Base-by-base conservation (phyloP, 768 basidiomycete genomes). In the Lactifluus pinguis region DNA sequence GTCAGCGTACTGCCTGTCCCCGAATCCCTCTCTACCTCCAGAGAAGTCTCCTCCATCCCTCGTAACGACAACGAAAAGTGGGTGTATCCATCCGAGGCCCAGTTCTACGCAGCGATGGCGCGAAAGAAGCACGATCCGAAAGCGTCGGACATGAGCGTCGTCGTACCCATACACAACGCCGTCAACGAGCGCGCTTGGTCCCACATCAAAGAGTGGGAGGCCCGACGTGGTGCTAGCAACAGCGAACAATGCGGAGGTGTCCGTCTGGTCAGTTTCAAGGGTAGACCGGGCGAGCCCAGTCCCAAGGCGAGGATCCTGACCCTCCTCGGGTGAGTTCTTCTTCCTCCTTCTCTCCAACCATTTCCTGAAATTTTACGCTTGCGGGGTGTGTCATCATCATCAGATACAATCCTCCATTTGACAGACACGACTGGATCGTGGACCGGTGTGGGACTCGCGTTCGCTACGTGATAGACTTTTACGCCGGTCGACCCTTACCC, bases 61-160 rank as follows among this genome's bases (percentile, higher is more conserved):
- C 83, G 85, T 68, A 71, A 76, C 19, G 73, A 77, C 45, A 83
- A 83, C 52, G 80, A 79, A 47, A 87, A 92, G 59, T 99, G 97
- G 97, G 89, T 97, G 51, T 99, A 99, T 73, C 97, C 97, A 25
- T 98, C 95, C 19, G 92, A 98, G 71, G 84, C 89, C n/a, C 95
- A 98, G 74, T 99, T 99, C 79, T 98, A 89, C 73, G 80, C 89
- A n/a, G 95, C 97, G 19, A 94, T 99, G 87, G 82, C 85, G 59
- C 84, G 95, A 61, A 98, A 98, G 76, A 85, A 97, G 68, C 91
- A 97, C 72, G 84, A 87, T 57, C 95, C 95, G 4, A 80, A 85
- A 34, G 80, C 87, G 21, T 70, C 79, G n/a, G 95, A 98, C 75
- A 98, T 98, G 95, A 84, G 81, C 68, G 88, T 91, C 32, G 87